phyloP scores from a whole-genome alignment of 1,284 basidiomycete genomes.

The Xerocomus amazonicus region DNA sequence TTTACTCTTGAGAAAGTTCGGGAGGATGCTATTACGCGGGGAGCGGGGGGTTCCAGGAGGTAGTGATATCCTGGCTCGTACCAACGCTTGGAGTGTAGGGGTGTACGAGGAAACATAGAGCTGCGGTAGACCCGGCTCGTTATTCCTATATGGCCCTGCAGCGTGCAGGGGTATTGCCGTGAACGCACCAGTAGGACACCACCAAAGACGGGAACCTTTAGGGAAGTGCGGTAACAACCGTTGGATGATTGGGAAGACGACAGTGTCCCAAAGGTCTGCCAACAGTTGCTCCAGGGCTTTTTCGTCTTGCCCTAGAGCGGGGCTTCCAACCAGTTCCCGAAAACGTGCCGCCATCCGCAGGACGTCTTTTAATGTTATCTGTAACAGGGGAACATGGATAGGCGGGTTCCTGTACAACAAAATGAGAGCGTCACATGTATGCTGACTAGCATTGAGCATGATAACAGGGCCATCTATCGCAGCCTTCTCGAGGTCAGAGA shows the following conservation, averaged over 20 bases:
- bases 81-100: conserved; percentile 34
- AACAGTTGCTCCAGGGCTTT: conserved; percentile 20
- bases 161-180: conserved; percentile 38
- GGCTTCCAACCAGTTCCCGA: conserved; percentile 9
- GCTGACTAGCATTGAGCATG: conserved; percentile 26
- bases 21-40: conserved; percentile 15
- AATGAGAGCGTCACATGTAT: conserved; percentile 30
- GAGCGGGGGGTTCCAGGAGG: neutral
- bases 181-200: conserved; percentile 40
- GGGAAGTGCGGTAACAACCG: conserved; percentile 13
- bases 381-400: conserved; percentile 20
- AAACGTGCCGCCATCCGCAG: conserved; percentile 16
- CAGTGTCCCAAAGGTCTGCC: conserved; percentile 31
- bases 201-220: conserved; percentile 39
- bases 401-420: conserved; percentile 11
- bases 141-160: conserved; percentile 17
- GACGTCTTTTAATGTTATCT: conserved; percentile 15
- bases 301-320: neutral
- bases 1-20: conserved; percentile 16
- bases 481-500: conserved; percentile 27
- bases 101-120: conserved; percentile 39
- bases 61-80: conserved; percentile 12
- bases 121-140: conserved; percentile 23
- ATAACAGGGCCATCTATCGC: conserved; percentile 36
- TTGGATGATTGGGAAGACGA: conserved; percentile 33